Evolutionary conservation across 2,329 filamentous ascomycete species (phyloP).

Genomic region (Trichoderma afroharzianum): DNA sequence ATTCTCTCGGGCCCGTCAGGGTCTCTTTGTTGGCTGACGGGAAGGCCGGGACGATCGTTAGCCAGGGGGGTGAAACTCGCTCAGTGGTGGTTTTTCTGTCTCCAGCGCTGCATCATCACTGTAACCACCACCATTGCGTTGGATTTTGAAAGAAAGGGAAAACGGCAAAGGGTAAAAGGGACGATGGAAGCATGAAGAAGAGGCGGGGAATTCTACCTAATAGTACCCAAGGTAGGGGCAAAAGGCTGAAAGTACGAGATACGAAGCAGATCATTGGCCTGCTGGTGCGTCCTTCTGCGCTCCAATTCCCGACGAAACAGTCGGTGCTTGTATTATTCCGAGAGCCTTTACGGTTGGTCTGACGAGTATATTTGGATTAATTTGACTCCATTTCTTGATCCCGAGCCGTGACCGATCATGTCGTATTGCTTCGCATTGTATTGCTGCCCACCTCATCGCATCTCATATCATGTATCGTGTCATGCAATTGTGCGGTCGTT

Average conservation of each 20-base stretch:
- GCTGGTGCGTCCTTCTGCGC: neutral
- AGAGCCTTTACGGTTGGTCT: neutral
- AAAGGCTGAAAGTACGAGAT: neutral
- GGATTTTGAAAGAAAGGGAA: neutral
- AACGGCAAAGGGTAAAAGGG: neutral
- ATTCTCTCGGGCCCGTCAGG: neutral
- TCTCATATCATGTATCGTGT: neutral
- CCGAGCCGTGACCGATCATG: neutral
- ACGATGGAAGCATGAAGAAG: neutral
- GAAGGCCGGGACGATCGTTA: conserved; percentile 4
- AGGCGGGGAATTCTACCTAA: neutral
- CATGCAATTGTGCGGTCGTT: neutral
- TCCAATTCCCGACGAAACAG: neutral
- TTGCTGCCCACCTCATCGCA: neutral
- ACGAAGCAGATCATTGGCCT: neutral
- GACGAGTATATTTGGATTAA: neutral
- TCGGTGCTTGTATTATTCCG: conserved; percentile 9
- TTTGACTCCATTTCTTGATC: neutral
- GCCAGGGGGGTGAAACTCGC: neutral
- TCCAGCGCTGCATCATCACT: neutral
- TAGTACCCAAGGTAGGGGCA: no score
- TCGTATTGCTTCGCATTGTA: neutral
- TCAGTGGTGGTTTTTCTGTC: neutral
- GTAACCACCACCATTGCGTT: neutral
- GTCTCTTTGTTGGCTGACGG: conserved; percentile 8